Conservation (phyloP, 1,139 yeast genomes). For the Magnusiomyces suaveolens region DNA sequence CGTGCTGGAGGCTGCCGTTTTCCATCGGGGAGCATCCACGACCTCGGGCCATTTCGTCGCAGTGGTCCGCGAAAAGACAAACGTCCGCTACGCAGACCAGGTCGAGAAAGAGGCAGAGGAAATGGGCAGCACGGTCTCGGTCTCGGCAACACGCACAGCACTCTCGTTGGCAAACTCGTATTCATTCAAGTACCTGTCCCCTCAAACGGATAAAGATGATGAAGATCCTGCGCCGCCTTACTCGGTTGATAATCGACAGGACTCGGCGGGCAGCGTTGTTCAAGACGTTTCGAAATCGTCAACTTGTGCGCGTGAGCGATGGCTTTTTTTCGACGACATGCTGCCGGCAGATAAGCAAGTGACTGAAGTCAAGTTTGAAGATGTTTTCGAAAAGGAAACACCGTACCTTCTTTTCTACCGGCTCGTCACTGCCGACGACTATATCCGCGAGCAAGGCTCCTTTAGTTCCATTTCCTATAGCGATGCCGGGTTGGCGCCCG, state of each 20-base stretch:
- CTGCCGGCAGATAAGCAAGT: slow-evolving; percentile 38
- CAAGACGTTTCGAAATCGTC: neutral
- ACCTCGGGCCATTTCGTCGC: slow-evolving; percentile 67
- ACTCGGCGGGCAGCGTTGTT: neutral
- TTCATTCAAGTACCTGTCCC: neutral
- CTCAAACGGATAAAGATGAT: neutral
- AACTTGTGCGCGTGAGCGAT: slow-evolving; percentile 24
- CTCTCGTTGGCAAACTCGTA: too few species aligned
- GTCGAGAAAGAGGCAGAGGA: neutral
- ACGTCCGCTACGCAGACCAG: slow-evolving; percentile 16
- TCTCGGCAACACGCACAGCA: too few species aligned
- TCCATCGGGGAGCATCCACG: slow-evolving; percentile 60
- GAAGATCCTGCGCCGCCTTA: neutral
- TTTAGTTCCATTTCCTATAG: neutral
- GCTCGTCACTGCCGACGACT: slow-evolving; percentile 35
- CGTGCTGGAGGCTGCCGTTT: slow-evolving; percentile 64
- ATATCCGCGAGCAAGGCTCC: neutral
- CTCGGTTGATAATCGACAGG: neutral
- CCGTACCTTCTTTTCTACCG: slow-evolving; percentile 68
- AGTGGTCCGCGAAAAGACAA: slow-evolving; percentile 37
- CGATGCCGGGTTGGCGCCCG: too few species aligned
- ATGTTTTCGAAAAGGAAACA: slow-evolving; percentile 51
- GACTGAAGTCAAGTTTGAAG: slow-evolving; percentile 44
- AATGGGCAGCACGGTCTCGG: neutral
- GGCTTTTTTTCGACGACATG: slow-evolving; percentile 67